Evolutionary conservation across 305 asterid species (phyloP).

Genomic region (Rubia peregrina): DNA sequence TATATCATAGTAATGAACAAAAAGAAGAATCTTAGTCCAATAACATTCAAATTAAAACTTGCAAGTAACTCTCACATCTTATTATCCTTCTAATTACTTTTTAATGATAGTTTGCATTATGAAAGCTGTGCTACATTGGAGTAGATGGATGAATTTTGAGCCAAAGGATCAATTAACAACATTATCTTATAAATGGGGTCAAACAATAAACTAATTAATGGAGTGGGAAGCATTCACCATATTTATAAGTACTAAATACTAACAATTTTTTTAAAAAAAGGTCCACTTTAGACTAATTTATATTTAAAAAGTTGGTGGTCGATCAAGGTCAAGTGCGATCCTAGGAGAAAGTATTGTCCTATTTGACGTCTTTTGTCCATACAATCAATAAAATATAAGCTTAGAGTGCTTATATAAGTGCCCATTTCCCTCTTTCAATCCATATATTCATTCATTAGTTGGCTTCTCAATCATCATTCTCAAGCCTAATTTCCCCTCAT

Average conservation of each 20-base stretch:
- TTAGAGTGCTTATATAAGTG: conserved; percentile 15
- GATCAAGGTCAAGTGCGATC: conserved; percentile 3
- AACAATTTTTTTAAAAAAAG: not conserved
- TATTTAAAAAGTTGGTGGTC: not conserved
- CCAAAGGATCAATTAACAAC: not conserved
- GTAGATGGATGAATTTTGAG: no score
- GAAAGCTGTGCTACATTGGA: no score
- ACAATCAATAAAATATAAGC: not conserved
- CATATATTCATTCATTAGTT: not conserved
- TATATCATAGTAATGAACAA: no score
- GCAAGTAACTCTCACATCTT: no score
- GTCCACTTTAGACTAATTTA: not conserved
- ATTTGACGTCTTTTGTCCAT: not conserved
- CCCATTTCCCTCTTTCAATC: not conserved
- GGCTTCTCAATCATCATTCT: no score
- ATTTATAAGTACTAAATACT: no score
- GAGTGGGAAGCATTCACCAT: not conserved
- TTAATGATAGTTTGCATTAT: no score
- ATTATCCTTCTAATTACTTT: no score
- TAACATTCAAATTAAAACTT: no score
- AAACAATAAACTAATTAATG: not conserved
- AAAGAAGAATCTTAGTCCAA: no score
- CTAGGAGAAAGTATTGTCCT: not conserved
- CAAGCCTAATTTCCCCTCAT: not conserved
- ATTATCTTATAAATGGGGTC: not conserved